phyloP scores from a whole-genome alignment of 176 grass and related monocot genomes.

The Triticum dicoccoides region DNA sequence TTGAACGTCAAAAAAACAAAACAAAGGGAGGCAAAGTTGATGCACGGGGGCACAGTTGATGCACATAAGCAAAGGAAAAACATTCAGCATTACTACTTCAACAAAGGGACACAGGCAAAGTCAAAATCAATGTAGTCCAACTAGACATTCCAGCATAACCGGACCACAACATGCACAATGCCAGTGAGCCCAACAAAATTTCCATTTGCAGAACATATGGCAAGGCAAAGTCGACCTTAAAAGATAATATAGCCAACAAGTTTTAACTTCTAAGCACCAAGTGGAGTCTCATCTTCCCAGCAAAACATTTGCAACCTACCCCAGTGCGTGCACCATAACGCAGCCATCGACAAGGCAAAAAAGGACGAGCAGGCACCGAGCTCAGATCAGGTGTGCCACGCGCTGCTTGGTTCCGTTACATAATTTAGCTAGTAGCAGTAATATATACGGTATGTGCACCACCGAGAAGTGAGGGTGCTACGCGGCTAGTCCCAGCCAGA shows the following conservation, averaged over 20 bases:
- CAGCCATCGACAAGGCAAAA: not conserved
- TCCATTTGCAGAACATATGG: not conserved
- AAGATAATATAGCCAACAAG: not conserved
- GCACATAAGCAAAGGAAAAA: not conserved
- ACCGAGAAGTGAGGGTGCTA: not conserved
- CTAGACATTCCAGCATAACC: not conserved
- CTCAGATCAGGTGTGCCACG: not conserved
- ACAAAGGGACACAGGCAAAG: not conserved
- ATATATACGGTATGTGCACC: slow-evolving; percentile 33
- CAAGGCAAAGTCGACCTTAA: not conserved
- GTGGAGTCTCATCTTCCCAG: not conserved
- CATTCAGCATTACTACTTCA: not conserved
- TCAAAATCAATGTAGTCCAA: not conserved
- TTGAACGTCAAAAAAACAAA: no score
- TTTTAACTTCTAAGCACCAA: not conserved
- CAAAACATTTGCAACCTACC: not conserved
- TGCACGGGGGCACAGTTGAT: not conserved
- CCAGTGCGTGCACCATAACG: slow-evolving; percentile 24
- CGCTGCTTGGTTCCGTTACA: not conserved
- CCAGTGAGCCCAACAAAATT: not conserved
- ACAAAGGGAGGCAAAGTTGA: no score
- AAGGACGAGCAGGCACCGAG: not conserved
- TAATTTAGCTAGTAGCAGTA: not conserved
- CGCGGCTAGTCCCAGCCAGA: slow-evolving; percentile 59
- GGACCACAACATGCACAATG: not conserved